These are phyloP conservation scores for Talaromyces ruber DNA, from an alignment of 495 filamentous ascomycete species.

Conservation along the genomic window DNA sequence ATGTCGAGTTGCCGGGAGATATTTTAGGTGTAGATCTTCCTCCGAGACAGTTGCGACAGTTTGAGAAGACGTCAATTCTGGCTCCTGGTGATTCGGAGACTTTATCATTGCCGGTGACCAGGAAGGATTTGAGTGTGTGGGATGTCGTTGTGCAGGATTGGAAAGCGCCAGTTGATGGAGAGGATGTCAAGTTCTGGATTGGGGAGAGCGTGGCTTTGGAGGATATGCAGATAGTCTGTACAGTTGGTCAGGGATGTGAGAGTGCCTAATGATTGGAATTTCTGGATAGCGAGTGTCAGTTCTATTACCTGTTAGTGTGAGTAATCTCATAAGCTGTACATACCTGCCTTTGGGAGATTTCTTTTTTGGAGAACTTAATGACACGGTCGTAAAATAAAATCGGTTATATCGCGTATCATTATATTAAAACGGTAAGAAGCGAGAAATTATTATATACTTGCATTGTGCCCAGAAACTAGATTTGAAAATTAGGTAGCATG, in stretches of 20 bases:
- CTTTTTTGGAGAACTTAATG: neutral
- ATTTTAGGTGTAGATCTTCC: conserved; percentile 51
- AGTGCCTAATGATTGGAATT: neutral
- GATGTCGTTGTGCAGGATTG: conserved; percentile 63
- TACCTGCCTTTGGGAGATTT: neutral
- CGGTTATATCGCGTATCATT: neutral
- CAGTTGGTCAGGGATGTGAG: neutral
- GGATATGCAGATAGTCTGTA: conserved; percentile 31
- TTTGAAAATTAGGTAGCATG: neutral
- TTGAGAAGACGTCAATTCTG: conserved; percentile 63
- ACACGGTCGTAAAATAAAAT: neutral
- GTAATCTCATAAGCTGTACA: neutral
- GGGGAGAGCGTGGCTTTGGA: conserved; percentile 31
- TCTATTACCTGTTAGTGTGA: neutral
- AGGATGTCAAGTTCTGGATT: conserved; percentile 35
- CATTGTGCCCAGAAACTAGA: neutral
- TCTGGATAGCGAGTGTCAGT: neutral
- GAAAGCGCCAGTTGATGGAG: conserved; percentile 41
- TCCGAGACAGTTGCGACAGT: conserved; percentile 67
- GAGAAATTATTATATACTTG: neutral
- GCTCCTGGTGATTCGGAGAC: conserved; percentile 52
- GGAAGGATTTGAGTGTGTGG: conserved; percentile 68
- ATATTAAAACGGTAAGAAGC: neutral
- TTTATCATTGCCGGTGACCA: conserved; percentile 46
- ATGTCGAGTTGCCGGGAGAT: conserved; percentile 50